Evolutionary conservation across 495 filamentous ascomycete species (phyloP), one percentile per base, ranked within the genome.

Genomic region (Aspergillus steynii): DNA sequence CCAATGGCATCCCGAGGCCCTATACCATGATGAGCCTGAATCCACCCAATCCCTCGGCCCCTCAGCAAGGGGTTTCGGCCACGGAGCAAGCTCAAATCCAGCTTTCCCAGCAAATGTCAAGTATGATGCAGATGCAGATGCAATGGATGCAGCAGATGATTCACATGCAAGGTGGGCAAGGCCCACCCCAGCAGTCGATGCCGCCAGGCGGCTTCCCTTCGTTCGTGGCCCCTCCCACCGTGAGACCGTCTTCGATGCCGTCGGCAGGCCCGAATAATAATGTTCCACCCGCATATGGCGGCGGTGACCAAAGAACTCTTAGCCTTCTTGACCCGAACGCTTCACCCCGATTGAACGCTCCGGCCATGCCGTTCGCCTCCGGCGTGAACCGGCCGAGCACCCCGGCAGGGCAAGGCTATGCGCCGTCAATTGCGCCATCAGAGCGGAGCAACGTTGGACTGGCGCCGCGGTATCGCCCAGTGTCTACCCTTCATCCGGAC

Each of bases 61-160:
- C 67, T 57, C 69, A 65, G 54, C 59, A 48, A 7, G 54, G 31
- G 50, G 29, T 67, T 29, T 80, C 82, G 29, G 80, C 89, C 25
- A 85, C 84, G 4, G 90, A 94, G 63, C 89, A 90, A 66, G 88
- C 88, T 20, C 89, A 92, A 61, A 81, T 93, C 50, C 88, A 96
- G 67, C 88, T 96, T 79, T 87, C 86, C 29, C 89, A 93, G 66
- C 90, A 96, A 69, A 96, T 96, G 91, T 82, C 85, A 28, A 85
- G 88, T 65, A 93, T 94, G 78, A 91, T 95, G 88, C 88, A 92
- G 68, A 91, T 96, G 88, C 92, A 96, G 70, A 93, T 96, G 88
- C 89, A 95, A 59, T 90, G 79, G 77, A 88, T 88, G 85, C 83
- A 86, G 66, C 78, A 83, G 65, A 83, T 92, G 80, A 91, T 93